Evolutionary conservation across 148 eudicot species (phyloP).

Genomic region (Hydrangea macrophylla): DNA sequence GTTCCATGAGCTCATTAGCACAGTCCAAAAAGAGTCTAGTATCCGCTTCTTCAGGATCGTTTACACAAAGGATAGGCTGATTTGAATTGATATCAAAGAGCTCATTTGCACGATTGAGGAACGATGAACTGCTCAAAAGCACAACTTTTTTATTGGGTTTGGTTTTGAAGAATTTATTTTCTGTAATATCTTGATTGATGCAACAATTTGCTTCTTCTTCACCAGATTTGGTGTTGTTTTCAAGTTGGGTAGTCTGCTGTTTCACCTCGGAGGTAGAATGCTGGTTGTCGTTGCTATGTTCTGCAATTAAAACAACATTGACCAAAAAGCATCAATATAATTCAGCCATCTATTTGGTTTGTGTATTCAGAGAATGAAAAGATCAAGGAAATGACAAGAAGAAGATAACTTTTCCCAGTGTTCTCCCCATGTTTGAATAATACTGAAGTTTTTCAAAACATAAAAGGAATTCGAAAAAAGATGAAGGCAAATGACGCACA

Average conservation of each 20-base stretch:
- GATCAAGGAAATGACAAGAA: no score
- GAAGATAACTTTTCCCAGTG: no score
- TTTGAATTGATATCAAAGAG: slow-evolving; percentile 32
- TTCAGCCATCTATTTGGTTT: background rate
- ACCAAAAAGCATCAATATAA: background rate
- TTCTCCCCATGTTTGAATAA: no score
- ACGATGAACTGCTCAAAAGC: slow-evolving; percentile 38
- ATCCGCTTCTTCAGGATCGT: slow-evolving; percentile 20
- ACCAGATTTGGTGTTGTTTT: background rate
- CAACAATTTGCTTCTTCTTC: slow-evolving; percentile 19
- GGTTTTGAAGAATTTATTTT: slow-evolving; percentile 12
- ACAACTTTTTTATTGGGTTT: slow-evolving; percentile 27
- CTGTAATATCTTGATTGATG: background rate
- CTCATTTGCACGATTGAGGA: slow-evolving; percentile 40
- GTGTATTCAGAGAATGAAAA: no score
- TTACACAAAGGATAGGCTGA: slow-evolving; percentile 7
- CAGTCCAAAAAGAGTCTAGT: slow-evolving; percentile 46
- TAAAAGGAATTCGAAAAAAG: no score
- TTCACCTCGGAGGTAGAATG: slow-evolving; percentile 13
- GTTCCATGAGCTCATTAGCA: slow-evolving; percentile 56
- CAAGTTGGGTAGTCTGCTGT: background rate
- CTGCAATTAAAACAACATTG: slow-evolving; percentile 18
- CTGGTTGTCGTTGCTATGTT: slow-evolving; percentile 11
- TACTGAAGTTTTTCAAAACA: no score
- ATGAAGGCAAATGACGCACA: no score